Evolutionary conservation across 2,329 filamentous ascomycete genomes (phyloP), one percentile per base, ranked within the genome.

Genomic region (Phialophora macrospora): DNA sequence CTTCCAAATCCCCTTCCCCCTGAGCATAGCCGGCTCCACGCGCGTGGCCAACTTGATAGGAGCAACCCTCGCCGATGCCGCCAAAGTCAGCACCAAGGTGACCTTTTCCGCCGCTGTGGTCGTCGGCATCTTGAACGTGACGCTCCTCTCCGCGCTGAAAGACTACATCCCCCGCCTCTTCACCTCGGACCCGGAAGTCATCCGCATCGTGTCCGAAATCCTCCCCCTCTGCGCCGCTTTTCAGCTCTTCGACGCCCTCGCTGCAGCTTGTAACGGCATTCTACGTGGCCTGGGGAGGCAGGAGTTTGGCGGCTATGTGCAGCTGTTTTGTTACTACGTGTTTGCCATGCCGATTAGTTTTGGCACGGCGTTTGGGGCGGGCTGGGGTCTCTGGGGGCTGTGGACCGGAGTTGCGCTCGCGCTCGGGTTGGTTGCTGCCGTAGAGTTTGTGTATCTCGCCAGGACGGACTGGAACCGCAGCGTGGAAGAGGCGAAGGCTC

Each of bases 41-140:
- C 88, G 94, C 0, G 87, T 97, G 14, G 94, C 93, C 20, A 98
- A 97, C 73, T 81, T 98, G 38, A 96, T 98, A 68, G 95, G 94
- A 8, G 93, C 94, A 0, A 90, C 89, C 0, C 83, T 97, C 11
- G 88, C 91, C 2, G 88, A 89, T 54, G 90, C 93, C 0, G 93
- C 93, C 17, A 92, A 89, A 75, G 90, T 87, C 2, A 90, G 90
- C 0, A 90, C 90, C n/a, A 88, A 86, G 77, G 93, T 97, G 63
- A 89, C 87, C 3, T 84, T 96, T 68, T 81, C 83, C 1, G 85
- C 85, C 3, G 88, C 90, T 3, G 80, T 86, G 56, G 69, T 90
- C 17, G 85, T 97, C n/a, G 93, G 93, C 20, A 64, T 93, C 14
- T 84, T 94, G 75, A 98, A 97, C 77, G 81, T 94, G 55, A 80